Base-by-base conservation (phyloP, 768 basidiomycete species). In the Trametes cubensis region DNA sequence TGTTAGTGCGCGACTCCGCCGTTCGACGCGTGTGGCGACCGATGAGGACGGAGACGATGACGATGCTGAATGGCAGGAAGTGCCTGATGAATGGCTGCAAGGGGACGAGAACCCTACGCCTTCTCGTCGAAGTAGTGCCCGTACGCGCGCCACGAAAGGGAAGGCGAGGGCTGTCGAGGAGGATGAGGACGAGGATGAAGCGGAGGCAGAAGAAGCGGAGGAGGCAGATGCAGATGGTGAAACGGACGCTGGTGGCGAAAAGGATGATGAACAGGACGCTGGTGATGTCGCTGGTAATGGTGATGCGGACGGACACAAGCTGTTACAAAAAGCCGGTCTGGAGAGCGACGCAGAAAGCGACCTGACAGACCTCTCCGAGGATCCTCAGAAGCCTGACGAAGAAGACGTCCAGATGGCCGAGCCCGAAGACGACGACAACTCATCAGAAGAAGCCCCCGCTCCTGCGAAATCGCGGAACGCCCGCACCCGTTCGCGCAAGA, bases 31-130 rank as follows among this genome's bases (percentile, higher is more conserved):
- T 2, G 62, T 41, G 0, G 54, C 48, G 2, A 6, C 25, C 3
- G 57, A 58, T 2, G 56, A 47, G 3, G 79, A 69, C 25, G 78
- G 83, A 45, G 80, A 70, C 14, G 79, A 84, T n/a, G 73, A 68
- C 15, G 86, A 85, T 13, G 77, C 78, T 3, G 87, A 84, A 66
- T 94, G 91, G 92, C 89, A 94, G 73, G 79, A 83, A 58, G 81
- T 94, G 25, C 92, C 92, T 0, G 81, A 86, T 10, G 90, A 90
- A 68, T 93, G 90, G 91, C 69, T 88, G 61, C 70, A 69, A 20
- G 34, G 34, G 10, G 34, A 34, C 11, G 74, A 73, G 15, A 34
- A 46, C 14, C 54, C 49, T 13, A 23, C 62, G 38, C 15, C 53
- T 5, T 30, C n/a, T 28, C 40, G 62, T 13, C 54, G 64, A 21